Evolutionary conservation across 1,284 basidiomycete species (phyloP).

Genomic region (Mycena citricolor): DNA sequence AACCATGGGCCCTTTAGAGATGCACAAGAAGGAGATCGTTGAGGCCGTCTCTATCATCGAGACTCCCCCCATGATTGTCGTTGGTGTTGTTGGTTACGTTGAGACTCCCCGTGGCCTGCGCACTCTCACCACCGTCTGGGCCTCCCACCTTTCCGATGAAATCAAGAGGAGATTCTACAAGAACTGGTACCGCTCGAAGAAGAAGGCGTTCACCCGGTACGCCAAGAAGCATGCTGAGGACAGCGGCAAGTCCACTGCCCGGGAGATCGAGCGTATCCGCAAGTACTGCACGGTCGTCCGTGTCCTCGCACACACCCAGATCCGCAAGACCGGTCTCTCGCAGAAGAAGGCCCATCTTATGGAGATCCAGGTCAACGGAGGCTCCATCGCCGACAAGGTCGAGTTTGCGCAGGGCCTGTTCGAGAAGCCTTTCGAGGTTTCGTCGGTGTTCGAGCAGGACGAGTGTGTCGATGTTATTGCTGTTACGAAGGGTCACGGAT

Average conservation of each 20-base stretch:
- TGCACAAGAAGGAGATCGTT: conserved; percentile 99
- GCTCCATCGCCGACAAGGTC: conserved; percentile 96
- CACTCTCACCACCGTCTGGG: conserved; percentile 83
- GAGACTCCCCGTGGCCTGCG: conserved; percentile 99
- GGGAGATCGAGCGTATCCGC: conserved; percentile 99
- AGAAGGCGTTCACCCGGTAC: conserved; percentile 99
- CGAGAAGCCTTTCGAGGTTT: conserved; percentile 93
- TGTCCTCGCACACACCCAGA: conserved; percentile 98
- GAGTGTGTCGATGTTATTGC: conserved; percentile 97
- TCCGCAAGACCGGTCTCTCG: conserved; percentile 94
- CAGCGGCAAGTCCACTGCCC: conserved; percentile 87
- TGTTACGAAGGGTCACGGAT: conserved; percentile 99
- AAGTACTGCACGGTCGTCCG: conserved; percentile 99
- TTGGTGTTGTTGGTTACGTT: conserved; percentile 99
- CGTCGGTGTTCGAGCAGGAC: conserved; percentile 91
- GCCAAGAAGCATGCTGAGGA: conserved; percentile 99
- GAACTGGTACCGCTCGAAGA: conserved; percentile 99
- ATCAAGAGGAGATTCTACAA: conserved; percentile 99
- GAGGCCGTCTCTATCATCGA: conserved; percentile 97
- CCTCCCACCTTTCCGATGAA: conserved; percentile 82
- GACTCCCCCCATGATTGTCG: conserved; percentile 95
- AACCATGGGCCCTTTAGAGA: conserved; percentile 56
- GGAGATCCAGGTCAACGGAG: conserved; percentile 99
- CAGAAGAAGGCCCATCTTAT: conserved; percentile 99
- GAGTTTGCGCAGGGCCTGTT: conserved; percentile 95